phyloP scores from a whole-genome alignment of 176 grass and related monocot genomes.

The Oryza meridionalis region DNA sequence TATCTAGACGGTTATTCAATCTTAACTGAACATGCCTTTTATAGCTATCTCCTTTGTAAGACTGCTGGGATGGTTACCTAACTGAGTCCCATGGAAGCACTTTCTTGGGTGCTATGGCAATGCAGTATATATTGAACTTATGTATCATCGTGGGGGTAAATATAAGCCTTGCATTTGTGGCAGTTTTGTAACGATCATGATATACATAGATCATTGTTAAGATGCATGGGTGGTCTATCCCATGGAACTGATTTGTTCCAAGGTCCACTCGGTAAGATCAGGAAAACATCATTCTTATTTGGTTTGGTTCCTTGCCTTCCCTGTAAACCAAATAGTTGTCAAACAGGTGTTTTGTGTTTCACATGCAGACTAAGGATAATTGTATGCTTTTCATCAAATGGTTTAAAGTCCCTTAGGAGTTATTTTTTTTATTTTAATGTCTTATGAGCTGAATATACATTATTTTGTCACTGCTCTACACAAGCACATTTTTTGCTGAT shows the following conservation, averaged over 20 bases:
- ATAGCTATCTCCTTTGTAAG: background rate
- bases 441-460: background rate
- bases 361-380: background rate
- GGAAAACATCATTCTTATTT: background rate
- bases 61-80: slow-evolving; percentile 21
- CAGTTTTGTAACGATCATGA: background rate
- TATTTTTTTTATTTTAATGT: background rate
- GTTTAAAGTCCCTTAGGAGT: slow-evolving; percentile 2
- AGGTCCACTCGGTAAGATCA: background rate
- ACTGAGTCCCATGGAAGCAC: background rate
- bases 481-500: background rate
- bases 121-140: slow-evolving; percentile 13
- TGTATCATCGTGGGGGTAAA: background rate
- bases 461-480: slow-evolving; percentile 4
- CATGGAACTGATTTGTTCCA: background rate
- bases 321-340: slow-evolving; percentile 1
- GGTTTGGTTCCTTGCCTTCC: background rate
- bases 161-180: background rate
- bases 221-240: background rate
- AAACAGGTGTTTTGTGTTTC: background rate
- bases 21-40: background rate
- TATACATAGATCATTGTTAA: background rate
- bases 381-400: background rate
- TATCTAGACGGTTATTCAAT: background rate
- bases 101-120: background rate